Conservation (phyloP, 805 yeast genomes). For the Suhomyces sp. region DNA sequence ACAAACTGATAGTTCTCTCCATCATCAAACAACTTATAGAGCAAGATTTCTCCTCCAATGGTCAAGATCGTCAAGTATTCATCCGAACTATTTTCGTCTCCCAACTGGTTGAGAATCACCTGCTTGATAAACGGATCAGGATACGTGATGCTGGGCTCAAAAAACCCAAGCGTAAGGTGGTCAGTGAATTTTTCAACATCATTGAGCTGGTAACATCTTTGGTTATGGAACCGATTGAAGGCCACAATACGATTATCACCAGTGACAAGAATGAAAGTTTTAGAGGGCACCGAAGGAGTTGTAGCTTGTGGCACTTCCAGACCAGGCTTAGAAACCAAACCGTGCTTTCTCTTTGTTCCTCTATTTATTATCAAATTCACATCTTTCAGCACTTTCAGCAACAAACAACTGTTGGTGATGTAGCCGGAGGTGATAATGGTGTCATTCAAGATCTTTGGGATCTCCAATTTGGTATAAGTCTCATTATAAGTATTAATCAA, state of each 20-base stretch:
- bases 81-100: constrained; percentile 52
- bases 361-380: constrained; percentile 26
- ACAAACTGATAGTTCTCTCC: constrained; percentile 40
- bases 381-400: constrained; percentile 40
- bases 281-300: constrained; percentile 19
- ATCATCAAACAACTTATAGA: constrained; percentile 58
- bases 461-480: constrained; percentile 30
- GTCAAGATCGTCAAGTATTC: constrained; percentile 72
- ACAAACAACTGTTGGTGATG: constrained; percentile 50
- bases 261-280: constrained; percentile 62
- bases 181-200: constrained; percentile 48
- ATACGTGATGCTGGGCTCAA: constrained; percentile 49
- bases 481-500: constrained; percentile 39
- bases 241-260: constrained; percentile 73
- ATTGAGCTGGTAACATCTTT: constrained; percentile 52
- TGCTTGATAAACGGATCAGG: constrained; percentile 78
- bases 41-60: constrained; percentile 73
- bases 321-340: constrained; percentile 9
- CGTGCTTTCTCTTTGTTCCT: constrained; percentile 32
- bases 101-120: constrained; percentile 59
- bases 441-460: constrained; percentile 40
- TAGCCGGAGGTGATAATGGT: constrained; percentile 69
- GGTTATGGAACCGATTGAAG: constrained; percentile 54
- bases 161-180: constrained; percentile 40
- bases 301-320: constrained; percentile 9